A percentile compares a stretch with the other conserved stretches of the same genome.
Evolutionary conservation across 2,329 filamentous ascomycete genomes (phyloP).

Genomic region (Stemphylium lycopersici): DNA sequence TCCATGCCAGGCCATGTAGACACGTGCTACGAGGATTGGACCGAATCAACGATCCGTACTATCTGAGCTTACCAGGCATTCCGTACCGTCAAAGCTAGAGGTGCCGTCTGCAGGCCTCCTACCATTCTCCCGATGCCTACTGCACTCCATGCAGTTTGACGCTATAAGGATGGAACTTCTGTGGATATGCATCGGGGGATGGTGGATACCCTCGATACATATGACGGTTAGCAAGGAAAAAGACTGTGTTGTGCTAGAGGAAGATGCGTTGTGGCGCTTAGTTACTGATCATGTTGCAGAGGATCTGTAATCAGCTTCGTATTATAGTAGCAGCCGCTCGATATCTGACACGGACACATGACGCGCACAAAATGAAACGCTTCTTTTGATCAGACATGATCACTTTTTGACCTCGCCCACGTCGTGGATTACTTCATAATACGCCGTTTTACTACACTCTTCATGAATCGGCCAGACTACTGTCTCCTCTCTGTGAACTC

Average conservation of each 20-base stretch:
- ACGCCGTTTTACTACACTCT: too few species aligned
- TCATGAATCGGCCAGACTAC: too few species aligned
- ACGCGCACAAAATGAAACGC: too few species aligned
- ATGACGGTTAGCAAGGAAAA: neutral
- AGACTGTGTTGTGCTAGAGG: too few species aligned
- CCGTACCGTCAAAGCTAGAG: constrained; percentile 6
- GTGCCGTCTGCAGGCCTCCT: neutral
- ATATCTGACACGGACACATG: too few species aligned
- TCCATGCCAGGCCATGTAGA: constrained; percentile 1
- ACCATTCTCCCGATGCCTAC: neutral
- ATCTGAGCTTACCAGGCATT: constrained; percentile 4
- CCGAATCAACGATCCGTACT: constrained; percentile 9
- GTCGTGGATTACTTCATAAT: too few species aligned
- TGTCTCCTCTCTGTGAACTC: too few species aligned
- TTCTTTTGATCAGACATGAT: too few species aligned
- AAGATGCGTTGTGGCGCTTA: too few species aligned
- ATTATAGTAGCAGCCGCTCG: neutral
- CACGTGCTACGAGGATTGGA: constrained; percentile 4
- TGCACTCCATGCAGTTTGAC: constrained; percentile 9
- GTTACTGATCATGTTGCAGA: too few species aligned
- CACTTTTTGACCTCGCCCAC: too few species aligned
- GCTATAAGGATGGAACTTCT: constrained; percentile 7
- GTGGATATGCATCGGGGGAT: constrained; percentile 1
- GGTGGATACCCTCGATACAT: constrained; percentile 1
- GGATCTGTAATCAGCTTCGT: neutral